Percentiles rank a stretch among this genome's conserved stretches.
Evolutionary conservation across 306 rosid species (phyloP).

Genomic region (Prinsepia uniflora): DNA sequence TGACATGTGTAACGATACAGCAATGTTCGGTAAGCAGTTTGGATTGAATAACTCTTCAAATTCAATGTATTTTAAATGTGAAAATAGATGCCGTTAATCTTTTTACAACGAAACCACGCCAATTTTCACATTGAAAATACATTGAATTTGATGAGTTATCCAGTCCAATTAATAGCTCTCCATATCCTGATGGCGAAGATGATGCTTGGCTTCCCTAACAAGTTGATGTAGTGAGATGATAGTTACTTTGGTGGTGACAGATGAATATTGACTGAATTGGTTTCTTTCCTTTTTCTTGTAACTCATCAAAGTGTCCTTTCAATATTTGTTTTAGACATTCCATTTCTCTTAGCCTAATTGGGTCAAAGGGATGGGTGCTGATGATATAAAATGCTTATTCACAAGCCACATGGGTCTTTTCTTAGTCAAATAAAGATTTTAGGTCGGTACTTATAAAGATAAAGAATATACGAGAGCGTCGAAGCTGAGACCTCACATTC

Average conservation of each 20-base stretch:
- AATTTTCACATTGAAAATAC: no score
- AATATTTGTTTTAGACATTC: conserved; percentile 8
- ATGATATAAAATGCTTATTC: background rate
- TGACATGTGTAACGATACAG: background rate
- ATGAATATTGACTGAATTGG: background rate
- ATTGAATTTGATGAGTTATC: no score
- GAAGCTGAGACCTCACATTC: no score
- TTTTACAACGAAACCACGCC: no score
- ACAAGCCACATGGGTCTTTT: background rate
- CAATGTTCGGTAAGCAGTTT: no score
- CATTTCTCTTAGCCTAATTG: conserved; percentile 12
- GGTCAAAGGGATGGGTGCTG: background rate
- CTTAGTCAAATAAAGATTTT: background rate
- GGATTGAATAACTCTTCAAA: no score
- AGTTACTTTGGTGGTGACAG: background rate
- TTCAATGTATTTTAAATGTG: no score
- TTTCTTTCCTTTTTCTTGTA: background rate
- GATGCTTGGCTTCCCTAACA: background rate
- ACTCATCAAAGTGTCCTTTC: background rate
- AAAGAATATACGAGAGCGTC: background rate
- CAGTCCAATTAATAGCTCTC: no score
- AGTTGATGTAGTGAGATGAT: conserved; percentile 1
- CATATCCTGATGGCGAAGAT: no score
- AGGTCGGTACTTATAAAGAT: background rate
- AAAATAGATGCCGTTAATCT: no score